Evolutionary conservation across 495 filamentous ascomycete species (phyloP), one percentile per base, ranked within the genome.

Genomic region (Xylaria longipes): DNA sequence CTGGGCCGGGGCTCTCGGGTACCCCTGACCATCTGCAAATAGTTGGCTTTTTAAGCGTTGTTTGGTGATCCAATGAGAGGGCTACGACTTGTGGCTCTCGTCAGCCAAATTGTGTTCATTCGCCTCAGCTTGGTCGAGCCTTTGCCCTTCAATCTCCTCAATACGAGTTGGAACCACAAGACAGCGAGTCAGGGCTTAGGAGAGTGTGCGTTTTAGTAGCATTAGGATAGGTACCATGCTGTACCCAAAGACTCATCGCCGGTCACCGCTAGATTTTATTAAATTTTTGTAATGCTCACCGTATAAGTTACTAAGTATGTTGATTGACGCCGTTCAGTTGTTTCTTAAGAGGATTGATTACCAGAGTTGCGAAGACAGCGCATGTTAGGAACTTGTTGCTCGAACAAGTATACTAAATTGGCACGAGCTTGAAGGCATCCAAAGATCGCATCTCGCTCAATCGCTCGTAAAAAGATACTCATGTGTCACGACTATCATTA

Each of bases 61-160:
- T 33, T 50, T 14, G 41, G 63, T 52, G 12, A 6, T 31, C 65
- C 46, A 67, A 67, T 67, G 65, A 43, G 65, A 39, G 27, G 5
- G 0, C 45, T 35, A 25, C 17, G n/a, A 56, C 65, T 67, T 48
- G 65, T 56, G 65, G 48, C 65, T 67, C 46, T 39, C 50, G 48
- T 67, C 65, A 56, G 65, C 65, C 22, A 22, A 67, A 67, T 29
- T 54, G n/a, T 33, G 29, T 39, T 67, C 17, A 5, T 29, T 52
- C 4, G 41, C 7, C 43, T 67, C 65, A 67, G 48, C 48, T 67
- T 56, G 46, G 48, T 20, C 48, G 33, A 41, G 48, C n/a, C 65
- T 20, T 37, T 63, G 58, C 5, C 68, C 57, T 50, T 41, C 68
- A 70, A 70, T 70, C 68, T 70, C 68, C 39, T 63, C 8, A 22